Conservation (phyloP, 345 rosid genomes). For the Pugionium cornutum region DNA sequence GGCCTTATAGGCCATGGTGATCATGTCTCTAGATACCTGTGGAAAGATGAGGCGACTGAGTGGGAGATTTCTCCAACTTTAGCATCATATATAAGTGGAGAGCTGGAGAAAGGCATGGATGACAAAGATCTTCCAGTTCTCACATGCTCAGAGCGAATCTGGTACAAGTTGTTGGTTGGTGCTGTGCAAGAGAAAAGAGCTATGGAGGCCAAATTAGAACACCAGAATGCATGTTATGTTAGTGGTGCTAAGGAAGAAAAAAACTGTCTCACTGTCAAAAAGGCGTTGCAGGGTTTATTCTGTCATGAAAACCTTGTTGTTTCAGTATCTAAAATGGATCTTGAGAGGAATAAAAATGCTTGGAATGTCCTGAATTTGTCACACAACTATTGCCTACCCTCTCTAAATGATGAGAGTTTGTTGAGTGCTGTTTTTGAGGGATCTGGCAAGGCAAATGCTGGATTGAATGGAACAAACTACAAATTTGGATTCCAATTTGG, state of each 20-base stretch:
- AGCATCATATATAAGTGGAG: constrained; percentile 36
- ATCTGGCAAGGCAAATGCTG: constrained; percentile 39
- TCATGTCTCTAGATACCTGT: constrained; percentile 59
- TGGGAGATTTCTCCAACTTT: constrained; percentile 44
- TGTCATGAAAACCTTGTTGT: constrained; percentile 81
- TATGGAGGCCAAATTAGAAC: constrained; percentile 40
- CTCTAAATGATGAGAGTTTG: constrained; percentile 70
- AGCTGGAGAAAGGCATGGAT: constrained; percentile 36
- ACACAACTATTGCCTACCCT: constrained; percentile 60
- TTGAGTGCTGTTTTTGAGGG: constrained; percentile 64
- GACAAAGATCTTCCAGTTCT: constrained; percentile 42
- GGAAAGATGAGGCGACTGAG: constrained; percentile 47
- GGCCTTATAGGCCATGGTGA: constrained; percentile 81
- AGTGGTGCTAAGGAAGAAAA: constrained; percentile 33
- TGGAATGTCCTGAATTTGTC: constrained; percentile 64
- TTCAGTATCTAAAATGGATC: constrained; percentile 58
- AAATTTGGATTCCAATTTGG: constrained; percentile 74
- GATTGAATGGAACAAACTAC: constrained; percentile 64
- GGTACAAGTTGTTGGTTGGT: constrained; percentile 59
- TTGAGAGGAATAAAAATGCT: constrained; percentile 51
- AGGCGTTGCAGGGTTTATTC: constrained; percentile 49
- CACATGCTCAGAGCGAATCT: constrained; percentile 52
- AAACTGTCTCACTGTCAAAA: constrained; percentile 28
- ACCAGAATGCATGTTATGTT: constrained; percentile 37
- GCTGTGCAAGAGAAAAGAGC: constrained; percentile 47